phyloP scores from a whole-genome alignment of 2,329 filamentous ascomycete species.

The Colletotrichum agaves region DNA sequence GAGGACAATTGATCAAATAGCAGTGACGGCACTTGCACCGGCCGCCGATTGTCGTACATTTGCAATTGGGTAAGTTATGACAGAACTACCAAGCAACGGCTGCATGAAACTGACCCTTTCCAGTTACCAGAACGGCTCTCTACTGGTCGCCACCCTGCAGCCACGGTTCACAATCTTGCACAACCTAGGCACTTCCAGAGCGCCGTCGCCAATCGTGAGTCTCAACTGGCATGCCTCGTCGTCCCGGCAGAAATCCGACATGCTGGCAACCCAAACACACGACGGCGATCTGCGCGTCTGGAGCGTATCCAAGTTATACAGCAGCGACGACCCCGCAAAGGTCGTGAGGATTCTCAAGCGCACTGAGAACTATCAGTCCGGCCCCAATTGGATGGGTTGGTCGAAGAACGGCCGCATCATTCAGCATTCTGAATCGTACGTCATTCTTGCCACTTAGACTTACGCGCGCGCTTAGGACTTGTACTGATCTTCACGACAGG shows the following conservation, averaged over 20 bases:
- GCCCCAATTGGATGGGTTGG: slow-evolving; percentile 97
- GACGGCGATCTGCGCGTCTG: slow-evolving; percentile 95
- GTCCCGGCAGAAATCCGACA: slow-evolving; percentile 94
- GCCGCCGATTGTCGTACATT: slow-evolving; percentile 92
- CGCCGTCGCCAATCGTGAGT: slow-evolving; percentile 87
- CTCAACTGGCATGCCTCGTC: slow-evolving; percentile 97
- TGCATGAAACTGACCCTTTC: slow-evolving; percentile 33
- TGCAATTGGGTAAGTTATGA: slow-evolving; percentile 81
- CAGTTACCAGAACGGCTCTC: slow-evolving; percentile 94
- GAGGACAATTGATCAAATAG: slow-evolving; percentile 89
- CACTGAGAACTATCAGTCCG: slow-evolving; percentile 76
- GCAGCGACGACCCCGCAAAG: slow-evolving; percentile 79
- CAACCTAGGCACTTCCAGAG: slow-evolving; percentile 85
- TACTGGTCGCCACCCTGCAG: slow-evolving; percentile 88
- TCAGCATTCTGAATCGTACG: slow-evolving; percentile 87
- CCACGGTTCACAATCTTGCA: slow-evolving; percentile 95
- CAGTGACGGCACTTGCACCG: slow-evolving; percentile 92
- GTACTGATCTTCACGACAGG: slow-evolving; percentile 56
- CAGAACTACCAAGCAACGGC: neutral
- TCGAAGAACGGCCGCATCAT: slow-evolving; percentile 97
- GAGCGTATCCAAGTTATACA: slow-evolving; percentile 88
- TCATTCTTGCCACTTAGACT: slow-evolving; percentile 41
- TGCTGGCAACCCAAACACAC: slow-evolving; percentile 92
- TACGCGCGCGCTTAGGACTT: slow-evolving; percentile 60
- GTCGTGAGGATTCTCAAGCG: slow-evolving; percentile 89